Evolutionary conservation across 306 rosid species (phyloP).

Genomic region (Glycine tomentella): DNA sequence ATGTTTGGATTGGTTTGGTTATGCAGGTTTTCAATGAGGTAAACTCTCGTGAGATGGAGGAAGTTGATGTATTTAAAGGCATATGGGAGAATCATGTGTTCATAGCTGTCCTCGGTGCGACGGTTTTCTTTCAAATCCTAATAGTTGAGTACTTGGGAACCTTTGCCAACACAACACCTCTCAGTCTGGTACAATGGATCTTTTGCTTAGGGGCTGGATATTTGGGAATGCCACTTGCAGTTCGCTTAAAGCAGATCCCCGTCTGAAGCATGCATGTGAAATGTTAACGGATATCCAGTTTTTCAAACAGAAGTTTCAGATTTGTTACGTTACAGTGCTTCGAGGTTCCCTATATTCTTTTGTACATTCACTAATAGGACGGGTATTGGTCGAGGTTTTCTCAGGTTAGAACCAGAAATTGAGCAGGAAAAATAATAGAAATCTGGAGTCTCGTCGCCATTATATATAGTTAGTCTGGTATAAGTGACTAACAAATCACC

Average conservation of each 20-base stretch:
- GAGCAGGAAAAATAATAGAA: conserved; percentile 39
- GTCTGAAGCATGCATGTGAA: conserved; percentile 54
- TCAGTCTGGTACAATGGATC: conserved; percentile 75
- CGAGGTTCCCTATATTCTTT: conserved; percentile 16
- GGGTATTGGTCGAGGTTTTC: not conserved
- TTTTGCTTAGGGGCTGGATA: conserved; percentile 67
- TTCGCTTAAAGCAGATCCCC: conserved; percentile 70
- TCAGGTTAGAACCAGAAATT: conserved; percentile 40
- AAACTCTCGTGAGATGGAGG: conserved; percentile 96
- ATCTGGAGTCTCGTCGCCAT: conserved; percentile 27
- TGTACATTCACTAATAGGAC: conserved; percentile 42
- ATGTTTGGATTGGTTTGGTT: not conserved
- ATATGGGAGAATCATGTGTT: conserved; percentile 82
- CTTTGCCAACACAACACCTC: conserved; percentile 89
- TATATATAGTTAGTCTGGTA: conserved; percentile 35
- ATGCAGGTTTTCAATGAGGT: conserved; percentile 87
- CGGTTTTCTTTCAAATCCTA: conserved; percentile 79
- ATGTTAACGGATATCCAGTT: not conserved
- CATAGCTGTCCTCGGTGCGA: conserved; percentile 66
- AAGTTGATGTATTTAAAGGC: conserved; percentile 76
- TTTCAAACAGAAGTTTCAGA: conserved; percentile 22
- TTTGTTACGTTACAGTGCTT: conserved; percentile 34
- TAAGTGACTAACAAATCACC: conserved; percentile 26
- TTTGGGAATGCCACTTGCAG: conserved; percentile 83
- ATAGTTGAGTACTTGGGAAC: conserved; percentile 85